phyloP scores from a whole-genome alignment of 345 rosid species.

The Mangifera indica region DNA sequence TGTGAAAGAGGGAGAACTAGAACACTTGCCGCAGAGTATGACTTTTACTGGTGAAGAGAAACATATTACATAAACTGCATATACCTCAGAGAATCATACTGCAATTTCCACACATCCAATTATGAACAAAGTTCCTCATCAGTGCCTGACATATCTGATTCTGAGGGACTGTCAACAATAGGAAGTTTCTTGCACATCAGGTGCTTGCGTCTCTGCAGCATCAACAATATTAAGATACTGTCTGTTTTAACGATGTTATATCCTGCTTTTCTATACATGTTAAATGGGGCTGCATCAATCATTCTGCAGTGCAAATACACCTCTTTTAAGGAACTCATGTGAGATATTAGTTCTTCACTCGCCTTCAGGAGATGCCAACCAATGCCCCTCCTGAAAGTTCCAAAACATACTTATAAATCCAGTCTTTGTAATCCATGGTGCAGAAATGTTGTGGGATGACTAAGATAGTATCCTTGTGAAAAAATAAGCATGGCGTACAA shows the following conservation, averaged over 20 bases:
- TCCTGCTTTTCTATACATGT: conserved; percentile 87
- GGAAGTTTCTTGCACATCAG: conserved; percentile 86
- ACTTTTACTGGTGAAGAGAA: conserved; percentile 4
- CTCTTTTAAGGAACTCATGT: conserved; percentile 55
- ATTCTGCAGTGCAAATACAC: conserved; percentile 91
- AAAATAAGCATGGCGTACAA: not conserved
- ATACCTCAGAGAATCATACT: conserved; percentile 26
- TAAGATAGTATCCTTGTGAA: not conserved
- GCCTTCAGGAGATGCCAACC: conserved; percentile 96
- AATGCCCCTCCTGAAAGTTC: conserved; percentile 68
- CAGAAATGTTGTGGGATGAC: not conserved
- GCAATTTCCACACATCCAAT: conserved; percentile 27
- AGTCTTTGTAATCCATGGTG: not conserved
- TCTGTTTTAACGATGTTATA: conserved; percentile 69
- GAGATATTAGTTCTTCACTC: conserved; percentile 72
- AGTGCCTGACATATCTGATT: conserved; percentile 31
- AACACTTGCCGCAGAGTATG: not conserved
- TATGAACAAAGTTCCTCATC: conserved; percentile 41
- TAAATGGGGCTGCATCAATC: conserved; percentile 83
- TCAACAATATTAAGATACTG: conserved; percentile 59
- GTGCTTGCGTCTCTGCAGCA: conserved; percentile 86
- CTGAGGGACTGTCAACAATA: conserved; percentile 18
- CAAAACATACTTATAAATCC: conserved; percentile 13
- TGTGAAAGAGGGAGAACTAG: not conserved
- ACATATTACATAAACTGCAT: not conserved